Evolutionary conservation across 352 stramenopile species (phyloP), one percentile per base, ranked within the genome.

Genomic region (Phytopythium chamaehyphon): DNA sequence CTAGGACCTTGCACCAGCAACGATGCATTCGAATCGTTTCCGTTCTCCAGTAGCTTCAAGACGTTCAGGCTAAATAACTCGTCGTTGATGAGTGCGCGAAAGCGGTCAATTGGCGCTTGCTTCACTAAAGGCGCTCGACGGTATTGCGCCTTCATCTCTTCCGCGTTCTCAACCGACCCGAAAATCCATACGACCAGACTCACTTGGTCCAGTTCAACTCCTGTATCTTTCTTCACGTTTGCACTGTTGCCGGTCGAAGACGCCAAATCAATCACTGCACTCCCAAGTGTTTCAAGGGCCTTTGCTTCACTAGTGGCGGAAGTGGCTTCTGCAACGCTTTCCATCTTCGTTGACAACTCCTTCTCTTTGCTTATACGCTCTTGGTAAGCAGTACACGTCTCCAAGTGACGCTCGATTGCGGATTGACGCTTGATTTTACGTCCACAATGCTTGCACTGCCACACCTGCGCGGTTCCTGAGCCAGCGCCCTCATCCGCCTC

Each of bases 11-110:
- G 50, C 0, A 38, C 2, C 16, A 57, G 40, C 40, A 65, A 39
- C n/a, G 66, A 55, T 14, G 57, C 21, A 3, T 40, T 28, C 23
- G 57, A 40, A 0, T 55, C 62, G 21, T 69, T 55, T 6, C 60
- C 43, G 14, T 50, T 38, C 11, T 73, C 69, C 15, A 77, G 38
- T 28, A 80, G 40, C 2, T 52, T 36, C 1, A 39, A 24, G 1
- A 79, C 49, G 0, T 55, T 38, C n/a, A 83, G 40, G 14, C 66
- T 49, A 2, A 62, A 40, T 15, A 83, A 40, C 0, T 65, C 28
- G 31, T 76, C 62, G 12, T 40, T n/a, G 3, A 73, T 47, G 0
- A 83, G n/a, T 7, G 51, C n/a, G 9, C 71, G 40, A 22, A 83
- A 76, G 0, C 72, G 69, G 42, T 46, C 47, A n/a, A 67, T 33